Conservation (phyloP, 345 rosid genomes). For the Kernera saxatilis region DNA sequence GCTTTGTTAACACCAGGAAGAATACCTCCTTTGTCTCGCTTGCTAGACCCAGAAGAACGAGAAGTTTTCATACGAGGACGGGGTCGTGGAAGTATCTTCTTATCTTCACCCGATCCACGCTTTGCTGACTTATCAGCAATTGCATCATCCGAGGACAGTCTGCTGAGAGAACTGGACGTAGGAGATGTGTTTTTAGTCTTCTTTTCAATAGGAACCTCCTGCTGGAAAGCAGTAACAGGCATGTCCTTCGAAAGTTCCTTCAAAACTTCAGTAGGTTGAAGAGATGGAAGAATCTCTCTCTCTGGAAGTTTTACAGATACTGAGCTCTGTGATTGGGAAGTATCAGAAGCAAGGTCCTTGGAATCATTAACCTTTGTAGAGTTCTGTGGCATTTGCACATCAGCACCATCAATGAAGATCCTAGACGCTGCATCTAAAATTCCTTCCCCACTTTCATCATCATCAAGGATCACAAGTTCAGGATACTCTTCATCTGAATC, state of each 20-base stretch:
- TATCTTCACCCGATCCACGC: slow-evolving; percentile 38
- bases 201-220: slow-evolving; percentile 35
- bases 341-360: slow-evolving; percentile 32
- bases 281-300: slow-evolving; percentile 27
- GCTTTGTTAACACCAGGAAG: slow-evolving; percentile 44
- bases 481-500: slow-evolving; percentile 98
- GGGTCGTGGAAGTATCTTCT: slow-evolving; percentile 43
- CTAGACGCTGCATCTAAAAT: slow-evolving; percentile 28
- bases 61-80: slow-evolving; percentile 57
- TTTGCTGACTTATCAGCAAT: slow-evolving; percentile 42
- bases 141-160: slow-evolving; percentile 34
- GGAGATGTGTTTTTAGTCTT: slow-evolving; percentile 31
- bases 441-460: slow-evolving; percentile 47
- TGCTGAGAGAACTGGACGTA: slow-evolving; percentile 27
- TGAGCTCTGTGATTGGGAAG: slow-evolving; percentile 25
- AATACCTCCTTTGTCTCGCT: slow-evolving; percentile 51
- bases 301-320: slow-evolving; percentile 32
- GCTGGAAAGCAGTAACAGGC: slow-evolving; percentile 33
- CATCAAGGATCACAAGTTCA: slow-evolving; percentile 84
- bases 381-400: slow-evolving; percentile 25
- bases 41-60: slow-evolving; percentile 40
- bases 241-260: slow-evolving; percentile 21
- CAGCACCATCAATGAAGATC: slow-evolving; percentile 30
- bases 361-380: slow-evolving; percentile 30
- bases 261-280: slow-evolving; percentile 28